Percentiles rank a stretch among this genome's conserved stretches.
Conservation (phyloP, 2,329 filamentous ascomycete genomes). For the Sclerotiophoma versabilis region DNA sequence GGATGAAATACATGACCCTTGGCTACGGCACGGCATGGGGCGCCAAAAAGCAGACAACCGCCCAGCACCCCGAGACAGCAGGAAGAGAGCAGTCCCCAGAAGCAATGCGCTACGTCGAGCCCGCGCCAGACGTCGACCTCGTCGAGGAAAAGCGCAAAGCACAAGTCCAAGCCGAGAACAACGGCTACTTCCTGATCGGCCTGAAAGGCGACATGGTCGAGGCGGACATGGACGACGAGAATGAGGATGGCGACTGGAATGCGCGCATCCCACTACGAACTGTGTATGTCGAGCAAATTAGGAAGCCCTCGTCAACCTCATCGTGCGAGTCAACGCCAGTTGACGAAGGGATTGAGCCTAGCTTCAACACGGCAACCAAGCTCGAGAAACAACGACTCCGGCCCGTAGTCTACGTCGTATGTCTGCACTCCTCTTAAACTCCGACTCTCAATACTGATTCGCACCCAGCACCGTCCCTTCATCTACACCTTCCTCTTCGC, state of each 20-base stretch:
- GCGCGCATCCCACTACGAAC: constrained; percentile 68
- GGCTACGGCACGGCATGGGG: constrained; percentile 54
- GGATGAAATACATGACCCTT: constrained; percentile 60
- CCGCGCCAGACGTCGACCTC: constrained; percentile 50
- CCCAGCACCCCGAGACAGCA: constrained; percentile 5
- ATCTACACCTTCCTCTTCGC: constrained; percentile 79
- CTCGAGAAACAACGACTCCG: constrained; percentile 57
- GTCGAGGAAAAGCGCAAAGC: constrained; percentile 69
- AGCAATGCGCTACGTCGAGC: constrained; percentile 47
- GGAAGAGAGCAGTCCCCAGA: constrained; percentile 24
- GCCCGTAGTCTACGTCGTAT: constrained; percentile 73
- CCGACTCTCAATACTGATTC: not conserved
- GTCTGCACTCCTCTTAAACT: constrained; percentile 9
- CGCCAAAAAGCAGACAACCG: constrained; percentile 26
- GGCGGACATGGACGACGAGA: constrained; percentile 54
- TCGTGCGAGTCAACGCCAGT: constrained; percentile 29
- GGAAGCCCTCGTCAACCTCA: constrained; percentile 41
- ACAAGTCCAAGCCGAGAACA: constrained; percentile 53
- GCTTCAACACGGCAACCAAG: constrained; percentile 1
- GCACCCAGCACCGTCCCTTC: constrained; percentile 67
- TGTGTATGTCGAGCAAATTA: constrained; percentile 68
- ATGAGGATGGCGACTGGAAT: constrained; percentile 47
- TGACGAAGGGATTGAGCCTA: constrained; percentile 27
- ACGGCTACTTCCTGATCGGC: constrained; percentile 71
- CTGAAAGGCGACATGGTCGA: constrained; percentile 70